Base-by-base conservation (phyloP, 1,284 basidiomycete species). In the Ustilago loliicola region DNA sequence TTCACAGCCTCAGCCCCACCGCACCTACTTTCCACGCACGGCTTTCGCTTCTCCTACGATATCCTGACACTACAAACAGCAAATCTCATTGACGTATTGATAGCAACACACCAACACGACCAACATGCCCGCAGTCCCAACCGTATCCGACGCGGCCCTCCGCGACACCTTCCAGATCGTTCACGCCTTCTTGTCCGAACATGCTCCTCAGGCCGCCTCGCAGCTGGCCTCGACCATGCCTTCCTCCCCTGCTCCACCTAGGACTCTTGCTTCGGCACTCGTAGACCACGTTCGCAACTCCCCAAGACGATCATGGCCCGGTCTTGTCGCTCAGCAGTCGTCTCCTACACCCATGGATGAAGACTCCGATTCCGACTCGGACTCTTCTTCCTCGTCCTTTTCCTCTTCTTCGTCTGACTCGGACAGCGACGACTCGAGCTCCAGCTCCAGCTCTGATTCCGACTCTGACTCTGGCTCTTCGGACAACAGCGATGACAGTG, bases 121-220 rank as follows among this genome's bases (percentile, higher is more conserved):
- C 27, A 29, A 6, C 47, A 32, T 30, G n/a, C 9, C 42, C 17
- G 25, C 56, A 29, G 19, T 57, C 19, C 55, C 23, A 42, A 57
- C n/a, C 15, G 55, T 40, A n/a, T 19, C 40, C 27, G 76, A 78
- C 53, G 63, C 62, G 15, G 76, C 71, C 4, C 67, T 78, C 9
- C 56, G 54, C 25, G 58, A 74, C 57, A 78, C 76, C 2, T 78
- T 78, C 48, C 66, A 66, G 56, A 74, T 78, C 50, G 76, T 78
- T 2, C 68, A 78, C 36, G 71, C 76, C n/a, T 78, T 78, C 57
- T 23, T 78, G 5, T 40, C 67, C 15, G 64, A 78, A 47, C 71
- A 78, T 45, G 76, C 76, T 21, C 76, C 76, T 25, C 40, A 51
- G 6, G 71, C 67, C 19, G 76, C 71, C 15, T 61, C 66, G 42